A percentile compares a stretch with the other conserved stretches of the same genome.
These are phyloP conservation scores for Neofusicoccum kwambonambiense DNA, from an alignment of 2,329 filamentous ascomycete species.

Conservation along the genomic window DNA sequence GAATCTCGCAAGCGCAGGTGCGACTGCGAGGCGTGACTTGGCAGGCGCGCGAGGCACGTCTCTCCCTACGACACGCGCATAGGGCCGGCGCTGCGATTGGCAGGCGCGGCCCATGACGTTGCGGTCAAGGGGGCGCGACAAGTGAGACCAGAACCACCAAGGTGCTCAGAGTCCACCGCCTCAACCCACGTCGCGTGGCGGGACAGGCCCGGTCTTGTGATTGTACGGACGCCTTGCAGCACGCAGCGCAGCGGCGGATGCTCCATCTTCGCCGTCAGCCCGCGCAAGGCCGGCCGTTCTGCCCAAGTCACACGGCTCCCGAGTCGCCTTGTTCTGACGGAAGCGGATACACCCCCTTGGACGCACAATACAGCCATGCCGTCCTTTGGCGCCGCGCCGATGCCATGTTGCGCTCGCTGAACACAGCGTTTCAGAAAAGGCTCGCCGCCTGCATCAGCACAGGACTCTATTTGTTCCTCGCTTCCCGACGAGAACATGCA, in stretches of 20 bases:
- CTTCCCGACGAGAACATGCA: too few species aligned
- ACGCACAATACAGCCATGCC: too few species aligned
- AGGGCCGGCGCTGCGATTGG: constrained; percentile 3
- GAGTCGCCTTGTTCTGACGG: too few species aligned
- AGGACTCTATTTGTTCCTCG: too few species aligned
- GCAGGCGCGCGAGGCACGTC: constrained; percentile 9
- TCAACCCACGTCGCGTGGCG: constrained; percentile 3
- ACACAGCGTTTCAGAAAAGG: too few species aligned
- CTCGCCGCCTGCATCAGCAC: too few species aligned
- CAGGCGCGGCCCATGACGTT: not conserved
- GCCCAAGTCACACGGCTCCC: not conserved
- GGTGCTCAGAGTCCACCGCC: constrained; percentile 11
- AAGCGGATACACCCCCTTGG: too few species aligned
- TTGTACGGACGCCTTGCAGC: not conserved
- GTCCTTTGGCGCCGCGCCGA: too few species aligned
- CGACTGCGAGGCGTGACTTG: not conserved
- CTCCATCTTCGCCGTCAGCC: not conserved
- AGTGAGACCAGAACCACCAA: constrained; percentile 1
- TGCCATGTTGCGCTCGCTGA: too few species aligned
- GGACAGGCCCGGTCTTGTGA: not conserved
- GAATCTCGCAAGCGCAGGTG: constrained; percentile 1
- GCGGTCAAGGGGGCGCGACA: not conserved
- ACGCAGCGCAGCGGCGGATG: not conserved
- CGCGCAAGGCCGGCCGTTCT: not conserved
- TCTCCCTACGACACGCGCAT: constrained; percentile 11